Evolutionary conservation across 306 rosid genomes (phyloP).

Genomic region (Phaseolus lunatus): DNA sequence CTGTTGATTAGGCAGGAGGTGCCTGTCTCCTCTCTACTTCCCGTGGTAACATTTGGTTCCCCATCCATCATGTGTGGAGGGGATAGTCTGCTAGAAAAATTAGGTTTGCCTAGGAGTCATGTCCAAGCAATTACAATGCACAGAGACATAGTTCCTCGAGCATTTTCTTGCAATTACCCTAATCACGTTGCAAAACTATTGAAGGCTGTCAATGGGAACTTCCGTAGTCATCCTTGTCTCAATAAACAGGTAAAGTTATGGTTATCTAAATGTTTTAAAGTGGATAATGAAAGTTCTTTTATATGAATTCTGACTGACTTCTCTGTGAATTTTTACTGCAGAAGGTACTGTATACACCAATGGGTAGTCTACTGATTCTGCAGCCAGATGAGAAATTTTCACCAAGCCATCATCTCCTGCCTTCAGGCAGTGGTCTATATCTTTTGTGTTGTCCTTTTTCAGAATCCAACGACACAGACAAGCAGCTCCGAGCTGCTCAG

Average conservation of each 20-base stretch:
- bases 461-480: slow-evolving; percentile 55
- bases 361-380: slow-evolving; percentile 88
- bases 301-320: slow-evolving; percentile 34
- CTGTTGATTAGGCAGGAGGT: slow-evolving; percentile 75
- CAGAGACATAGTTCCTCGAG: slow-evolving; percentile 96
- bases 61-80: slow-evolving; percentile 98
- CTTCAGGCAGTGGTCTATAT: slow-evolving; percentile 89
- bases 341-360: slow-evolving; percentile 82
- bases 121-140: slow-evolving; percentile 86
- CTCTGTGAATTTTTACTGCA: slow-evolving; percentile 43
- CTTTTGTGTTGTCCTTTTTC: slow-evolving; percentile 59
- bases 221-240: slow-evolving; percentile 90
- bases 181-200: slow-evolving; percentile 81
- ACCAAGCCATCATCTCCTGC: slow-evolving; percentile 85
- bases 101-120: slow-evolving; percentile 78
- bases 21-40: slow-evolving; percentile 80
- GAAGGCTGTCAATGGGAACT: slow-evolving; percentile 84
- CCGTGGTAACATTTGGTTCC: slow-evolving; percentile 91
- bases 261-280: not conserved
- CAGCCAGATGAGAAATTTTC: slow-evolving; percentile 94
- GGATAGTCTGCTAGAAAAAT: slow-evolving; percentile 69
- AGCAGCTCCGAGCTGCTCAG: slow-evolving; percentile 74
- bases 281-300: not conserved
- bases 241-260: slow-evolving; percentile 66
- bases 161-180: slow-evolving; percentile 94